Conservation (phyloP, 2,329 filamentous ascomycete genomes). For the Delphinella strobiligena region DNA sequence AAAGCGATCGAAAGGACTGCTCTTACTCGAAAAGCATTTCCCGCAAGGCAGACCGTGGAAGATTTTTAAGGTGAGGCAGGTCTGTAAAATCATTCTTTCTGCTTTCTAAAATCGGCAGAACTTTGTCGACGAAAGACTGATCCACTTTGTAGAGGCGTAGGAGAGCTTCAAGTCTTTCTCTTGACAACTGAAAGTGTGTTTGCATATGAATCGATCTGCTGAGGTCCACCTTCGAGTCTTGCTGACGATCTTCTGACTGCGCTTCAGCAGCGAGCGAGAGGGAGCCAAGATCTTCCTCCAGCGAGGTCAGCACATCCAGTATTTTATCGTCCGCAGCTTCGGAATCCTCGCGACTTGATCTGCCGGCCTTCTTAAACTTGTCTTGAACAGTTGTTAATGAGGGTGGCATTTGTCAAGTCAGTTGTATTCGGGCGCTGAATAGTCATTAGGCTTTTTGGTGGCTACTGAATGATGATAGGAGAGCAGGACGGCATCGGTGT, state of each 20-base stretch:
- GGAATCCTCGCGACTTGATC: background rate
- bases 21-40: conserved; percentile 3
- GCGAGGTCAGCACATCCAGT: background rate
- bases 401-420: background rate
- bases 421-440: background rate
- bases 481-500: too few relatives aligned
- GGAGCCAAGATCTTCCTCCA: background rate
- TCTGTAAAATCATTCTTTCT: background rate
- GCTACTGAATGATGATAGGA: too few relatives aligned
- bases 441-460: background rate
- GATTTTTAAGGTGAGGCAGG: background rate
- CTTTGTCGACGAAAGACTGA: background rate
- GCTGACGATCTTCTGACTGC: background rate
- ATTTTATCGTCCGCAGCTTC: too few relatives aligned
- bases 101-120: background rate
- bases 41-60: background rate
- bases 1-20: background rate
- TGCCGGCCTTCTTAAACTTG: conserved; percentile 1
- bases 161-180: background rate
- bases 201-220: conserved; percentile 1
- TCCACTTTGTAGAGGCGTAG: background rate
- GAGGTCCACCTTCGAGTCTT: background rate
- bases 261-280: background rate
- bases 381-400: background rate
- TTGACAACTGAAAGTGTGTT: background rate